Percentiles rank a stretch among this genome's conserved stretches.
Conservation (phyloP, 257 asterid genomes). For the Penstemon davidsonii region DNA sequence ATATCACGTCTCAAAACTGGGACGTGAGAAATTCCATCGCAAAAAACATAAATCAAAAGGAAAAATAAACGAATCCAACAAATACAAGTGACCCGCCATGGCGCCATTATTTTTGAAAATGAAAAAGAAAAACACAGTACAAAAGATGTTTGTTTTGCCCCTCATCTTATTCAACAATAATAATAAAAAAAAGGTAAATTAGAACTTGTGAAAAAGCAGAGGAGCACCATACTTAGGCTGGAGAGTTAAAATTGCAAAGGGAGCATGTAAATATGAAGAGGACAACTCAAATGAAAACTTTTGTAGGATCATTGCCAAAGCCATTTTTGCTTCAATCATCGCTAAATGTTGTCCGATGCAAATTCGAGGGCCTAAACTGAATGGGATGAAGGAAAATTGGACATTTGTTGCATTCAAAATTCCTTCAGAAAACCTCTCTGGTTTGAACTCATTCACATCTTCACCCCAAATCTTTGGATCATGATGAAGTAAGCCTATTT, state of each 20-base stretch:
- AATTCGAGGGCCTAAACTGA: slow-evolving; percentile 34
- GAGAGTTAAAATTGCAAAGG: slow-evolving; percentile 18
- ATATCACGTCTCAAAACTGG: too few relatives aligned
- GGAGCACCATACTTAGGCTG: slow-evolving; percentile 39
- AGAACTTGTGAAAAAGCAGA: neutral
- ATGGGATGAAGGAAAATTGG: slow-evolving; percentile 32
- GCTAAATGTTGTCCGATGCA: slow-evolving; percentile 36
- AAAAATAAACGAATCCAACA: too few relatives aligned
- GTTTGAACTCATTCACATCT: slow-evolving; percentile 37
- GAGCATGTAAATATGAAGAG: slow-evolving; percentile 33
- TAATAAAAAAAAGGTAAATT: too few relatives aligned
- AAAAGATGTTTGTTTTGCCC: too few relatives aligned
- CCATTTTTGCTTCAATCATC: slow-evolving; percentile 24
- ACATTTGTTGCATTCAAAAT: neutral
- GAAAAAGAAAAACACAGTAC: too few relatives aligned
- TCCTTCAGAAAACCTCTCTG: slow-evolving; percentile 35
- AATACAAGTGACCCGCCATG: too few relatives aligned
- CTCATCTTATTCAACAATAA: too few relatives aligned
- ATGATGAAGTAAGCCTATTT: slow-evolving; percentile 26
- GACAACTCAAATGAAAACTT: too few relatives aligned
- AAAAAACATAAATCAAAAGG: too few relatives aligned
- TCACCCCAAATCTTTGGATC: slow-evolving; percentile 39
- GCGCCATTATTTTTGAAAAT: too few relatives aligned
- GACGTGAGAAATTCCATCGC: too few relatives aligned
- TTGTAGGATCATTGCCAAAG: too few relatives aligned